Evolutionary conservation across 371 early-diverging fungal species (phyloP), one percentile per base, ranked within the genome.

Genomic region (Mucor ambiguus): DNA sequence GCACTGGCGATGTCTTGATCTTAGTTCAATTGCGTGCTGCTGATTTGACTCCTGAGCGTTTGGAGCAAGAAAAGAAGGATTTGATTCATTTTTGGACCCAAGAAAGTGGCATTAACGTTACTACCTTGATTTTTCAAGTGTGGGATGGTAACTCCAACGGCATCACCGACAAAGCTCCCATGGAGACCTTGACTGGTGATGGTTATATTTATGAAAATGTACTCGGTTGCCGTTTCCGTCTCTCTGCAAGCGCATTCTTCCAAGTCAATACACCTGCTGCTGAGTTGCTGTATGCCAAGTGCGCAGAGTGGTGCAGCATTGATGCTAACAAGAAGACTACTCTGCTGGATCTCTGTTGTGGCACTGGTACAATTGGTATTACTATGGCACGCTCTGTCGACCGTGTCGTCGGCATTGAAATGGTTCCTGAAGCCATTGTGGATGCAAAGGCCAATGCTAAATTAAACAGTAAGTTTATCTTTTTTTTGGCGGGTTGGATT

Each of bases 331-430:
- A 79, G 37, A 66, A 69, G 49, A 66, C 70, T 14, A 72, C 72
- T 18, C 71, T 91, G 20, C 74, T 92, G 8, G 93, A 93, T 72
- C 70, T 94, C 22, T 93, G 93, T 77, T 93, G 93, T 75, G 95
- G 95, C 18, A 92, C 93, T 2, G 95, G 93, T 38, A 90, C 91
- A 11, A 93, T 94, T 67, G 93, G 95, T 20, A 81, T 93, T 37
- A 83, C 84, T 18, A 82, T 92, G 84, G 88, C 93, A 0, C 67
- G 76, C 43, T 69, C 68, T n/a, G 86, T 90, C 9, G 84, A 87
- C 48, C 67, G 76, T 32, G 91, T 94, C 12, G 67, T 91, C 66
- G 95, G 93, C 16, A 80, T 93, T 29, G 95, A 94, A 57, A 78
- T 92, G 64, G 78, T 83, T 20, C 65, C 70, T 28, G 80, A 84